phyloP scores from a whole-genome alignment of 2,329 filamentous ascomycete genomes.

The Triangularia setosa region DNA sequence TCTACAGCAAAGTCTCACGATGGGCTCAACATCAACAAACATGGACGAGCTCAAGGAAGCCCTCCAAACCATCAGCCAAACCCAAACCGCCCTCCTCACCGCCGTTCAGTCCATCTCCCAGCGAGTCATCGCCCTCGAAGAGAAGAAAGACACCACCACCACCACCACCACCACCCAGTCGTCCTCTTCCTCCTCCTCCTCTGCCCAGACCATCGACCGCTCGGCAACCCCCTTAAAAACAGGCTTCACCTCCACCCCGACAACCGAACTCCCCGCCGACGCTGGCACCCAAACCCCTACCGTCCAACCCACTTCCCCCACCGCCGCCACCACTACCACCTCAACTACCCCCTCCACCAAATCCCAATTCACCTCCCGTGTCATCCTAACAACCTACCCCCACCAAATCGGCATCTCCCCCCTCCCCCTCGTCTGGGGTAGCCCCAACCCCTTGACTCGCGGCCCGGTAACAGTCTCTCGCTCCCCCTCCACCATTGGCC shows the following conservation, averaged over 20 bases:
- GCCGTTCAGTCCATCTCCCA: constrained; percentile 39
- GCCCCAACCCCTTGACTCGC: constrained; percentile 66
- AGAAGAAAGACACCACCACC: constrained; percentile 9
- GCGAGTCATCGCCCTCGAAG: constrained; percentile 26
- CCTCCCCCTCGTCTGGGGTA: constrained; percentile 84
- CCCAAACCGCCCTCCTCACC: constrained; percentile 39
- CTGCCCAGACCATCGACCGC: constrained; percentile 2
- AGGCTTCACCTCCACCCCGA: constrained; percentile 23
- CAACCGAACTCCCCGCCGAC: constrained; percentile 25
- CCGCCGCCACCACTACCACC: constrained; percentile 21
- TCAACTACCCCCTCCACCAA: constrained; percentile 32
- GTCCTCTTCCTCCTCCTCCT: not conserved
- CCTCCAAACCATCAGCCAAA: constrained; percentile 37
- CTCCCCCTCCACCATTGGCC: constrained; percentile 68
- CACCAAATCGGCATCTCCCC: constrained; percentile 92
- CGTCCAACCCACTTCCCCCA: constrained; percentile 20
- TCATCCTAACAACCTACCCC: constrained; percentile 72
- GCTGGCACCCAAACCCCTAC: constrained; percentile 24
- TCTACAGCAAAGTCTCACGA: constrained; percentile 11
- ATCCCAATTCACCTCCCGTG: constrained; percentile 49
- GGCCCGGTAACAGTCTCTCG: constrained; percentile 88
- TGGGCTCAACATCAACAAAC: not conserved
- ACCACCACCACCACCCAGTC: not conserved
- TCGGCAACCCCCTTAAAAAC: constrained; percentile 18
- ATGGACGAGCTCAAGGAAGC: constrained; percentile 35